phyloP scores from a whole-genome alignment of 2,329 filamentous ascomycete genomes.

The Cladophialophora yegresii region DNA sequence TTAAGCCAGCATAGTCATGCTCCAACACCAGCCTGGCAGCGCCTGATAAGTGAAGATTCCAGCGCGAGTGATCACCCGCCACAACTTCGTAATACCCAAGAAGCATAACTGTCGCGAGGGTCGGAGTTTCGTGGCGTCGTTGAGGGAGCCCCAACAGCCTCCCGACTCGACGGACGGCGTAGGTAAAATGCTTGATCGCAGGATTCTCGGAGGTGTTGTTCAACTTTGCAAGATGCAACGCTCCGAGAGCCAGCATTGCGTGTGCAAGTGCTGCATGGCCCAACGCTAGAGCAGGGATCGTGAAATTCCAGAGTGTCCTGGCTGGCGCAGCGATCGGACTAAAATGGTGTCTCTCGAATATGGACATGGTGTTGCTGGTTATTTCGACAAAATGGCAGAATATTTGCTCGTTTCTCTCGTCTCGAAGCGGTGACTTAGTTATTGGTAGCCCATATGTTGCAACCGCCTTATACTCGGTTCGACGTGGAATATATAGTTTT shows the following conservation, averaged over 20 bases:
- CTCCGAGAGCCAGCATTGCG: constrained; percentile 83
- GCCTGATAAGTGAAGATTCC: constrained; percentile 88
- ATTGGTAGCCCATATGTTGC: constrained; percentile 22
- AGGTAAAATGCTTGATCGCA: constrained; percentile 88
- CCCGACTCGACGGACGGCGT: constrained; percentile 75
- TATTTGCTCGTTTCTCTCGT: constrained; percentile 75
- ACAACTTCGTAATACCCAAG: constrained; percentile 93
- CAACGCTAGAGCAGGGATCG: constrained; percentile 78
- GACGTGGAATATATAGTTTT: constrained; percentile 6
- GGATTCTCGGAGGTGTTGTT: constrained; percentile 73
- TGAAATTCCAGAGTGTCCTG: constrained; percentile 66
- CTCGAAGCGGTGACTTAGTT: constrained; percentile 71
- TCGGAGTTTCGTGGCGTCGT: constrained; percentile 73
- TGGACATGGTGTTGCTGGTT: constrained; percentile 80
- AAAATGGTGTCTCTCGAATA: constrained; percentile 76
- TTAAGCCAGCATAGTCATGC: constrained; percentile 74
- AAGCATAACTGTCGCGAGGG: constrained; percentile 82
- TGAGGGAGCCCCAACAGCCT: constrained; percentile 70
- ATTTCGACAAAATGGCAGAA: constrained; percentile 92
- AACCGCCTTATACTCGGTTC: constrained; percentile 18
- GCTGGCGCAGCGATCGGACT: constrained; percentile 63
- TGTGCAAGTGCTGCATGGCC: constrained; percentile 85
- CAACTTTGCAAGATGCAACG: constrained; percentile 82
- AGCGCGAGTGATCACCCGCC: constrained; percentile 91
- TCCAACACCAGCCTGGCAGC: constrained; percentile 74